Evolutionary conservation across 169 alveolate genomes (phyloP).

Genomic region (Cryptosporidium ryanae): DNA sequence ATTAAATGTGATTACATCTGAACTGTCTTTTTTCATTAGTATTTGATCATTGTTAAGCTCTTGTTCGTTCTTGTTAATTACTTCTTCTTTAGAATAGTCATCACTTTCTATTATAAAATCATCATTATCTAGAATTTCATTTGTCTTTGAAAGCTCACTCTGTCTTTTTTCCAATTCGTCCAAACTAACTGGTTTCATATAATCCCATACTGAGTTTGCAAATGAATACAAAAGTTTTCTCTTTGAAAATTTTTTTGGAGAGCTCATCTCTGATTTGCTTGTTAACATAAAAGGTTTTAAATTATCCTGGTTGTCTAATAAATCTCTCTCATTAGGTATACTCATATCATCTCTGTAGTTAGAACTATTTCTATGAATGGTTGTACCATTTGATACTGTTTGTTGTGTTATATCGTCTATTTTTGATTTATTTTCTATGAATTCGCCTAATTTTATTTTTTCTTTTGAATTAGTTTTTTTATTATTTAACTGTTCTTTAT

Average conservation of each 20-base stretch:
- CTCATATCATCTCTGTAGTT: not conserved
- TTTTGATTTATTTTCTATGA: too few relatives aligned
- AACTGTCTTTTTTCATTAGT: not conserved
- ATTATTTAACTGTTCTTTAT: too few relatives aligned
- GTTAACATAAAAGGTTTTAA: not conserved
- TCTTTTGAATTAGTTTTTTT: too few relatives aligned
- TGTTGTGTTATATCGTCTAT: too few relatives aligned
- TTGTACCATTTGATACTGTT: not conserved
- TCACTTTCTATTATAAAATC: not conserved
- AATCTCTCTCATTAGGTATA: slow-evolving; percentile 9
- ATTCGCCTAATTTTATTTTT: too few relatives aligned
- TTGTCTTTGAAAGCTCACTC: not conserved
- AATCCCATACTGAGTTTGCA: slow-evolving; percentile 73
- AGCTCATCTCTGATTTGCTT: slow-evolving; percentile 17
- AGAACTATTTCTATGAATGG: not conserved
- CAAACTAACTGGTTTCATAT: slow-evolving; percentile 43
- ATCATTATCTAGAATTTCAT: not conserved
- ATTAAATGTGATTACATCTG: not conserved
- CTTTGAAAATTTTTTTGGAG: slow-evolving; percentile 39
- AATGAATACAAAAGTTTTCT: slow-evolving; percentile 31
- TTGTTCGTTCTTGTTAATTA: not conserved
- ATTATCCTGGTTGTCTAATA: slow-evolving; percentile 11
- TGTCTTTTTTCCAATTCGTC: slow-evolving; percentile 34
- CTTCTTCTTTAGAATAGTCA: not conserved
- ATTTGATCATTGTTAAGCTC: not conserved